Evolutionary conservation across 768 basidiomycete genomes (phyloP).

Genomic region (Termitomyces sp.): DNA sequence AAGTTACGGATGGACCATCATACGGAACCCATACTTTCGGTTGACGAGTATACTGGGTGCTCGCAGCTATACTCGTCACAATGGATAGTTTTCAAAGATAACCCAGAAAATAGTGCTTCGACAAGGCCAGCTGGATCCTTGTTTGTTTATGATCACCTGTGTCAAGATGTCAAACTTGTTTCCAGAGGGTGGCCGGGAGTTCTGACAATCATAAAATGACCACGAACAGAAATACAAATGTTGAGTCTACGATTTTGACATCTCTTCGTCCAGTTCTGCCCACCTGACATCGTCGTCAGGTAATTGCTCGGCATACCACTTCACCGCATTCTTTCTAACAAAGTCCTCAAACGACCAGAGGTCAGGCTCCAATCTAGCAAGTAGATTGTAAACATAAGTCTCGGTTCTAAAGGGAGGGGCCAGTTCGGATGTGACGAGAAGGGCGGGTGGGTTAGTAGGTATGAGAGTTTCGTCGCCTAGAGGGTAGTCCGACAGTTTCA

Average conservation of each 20-base stretch:
- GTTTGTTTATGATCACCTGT: no score
- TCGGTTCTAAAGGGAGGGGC: constrained; percentile 42
- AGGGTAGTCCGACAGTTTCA: constrained; percentile 28
- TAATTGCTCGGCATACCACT: constrained; percentile 61
- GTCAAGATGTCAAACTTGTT: no score
- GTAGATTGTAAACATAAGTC: constrained; percentile 68
- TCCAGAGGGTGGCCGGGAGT: no score
- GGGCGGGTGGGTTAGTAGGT: constrained; percentile 37
- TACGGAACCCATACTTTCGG: no score
- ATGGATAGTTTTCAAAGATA: no score
- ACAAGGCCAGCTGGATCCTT: no score
- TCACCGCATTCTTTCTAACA: constrained; percentile 68
- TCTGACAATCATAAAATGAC: no score
- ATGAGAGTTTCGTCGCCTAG: constrained; percentile 32
- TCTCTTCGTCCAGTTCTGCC: constrained; percentile 43
- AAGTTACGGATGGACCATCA: no score
- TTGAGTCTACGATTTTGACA: not conserved
- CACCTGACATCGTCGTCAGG: constrained; percentile 46
- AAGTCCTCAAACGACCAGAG: constrained; percentile 88
- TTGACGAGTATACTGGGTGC: no score
- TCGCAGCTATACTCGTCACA: no score
- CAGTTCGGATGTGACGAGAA: constrained; percentile 33
- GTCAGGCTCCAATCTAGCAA: constrained; percentile 44
- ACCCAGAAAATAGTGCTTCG: no score
- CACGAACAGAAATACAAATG: no score